Evolutionary conservation across 305 asterid genomes (phyloP), one percentile per base, ranked within the genome.

Genomic region (Fraxinus sp.): DNA sequence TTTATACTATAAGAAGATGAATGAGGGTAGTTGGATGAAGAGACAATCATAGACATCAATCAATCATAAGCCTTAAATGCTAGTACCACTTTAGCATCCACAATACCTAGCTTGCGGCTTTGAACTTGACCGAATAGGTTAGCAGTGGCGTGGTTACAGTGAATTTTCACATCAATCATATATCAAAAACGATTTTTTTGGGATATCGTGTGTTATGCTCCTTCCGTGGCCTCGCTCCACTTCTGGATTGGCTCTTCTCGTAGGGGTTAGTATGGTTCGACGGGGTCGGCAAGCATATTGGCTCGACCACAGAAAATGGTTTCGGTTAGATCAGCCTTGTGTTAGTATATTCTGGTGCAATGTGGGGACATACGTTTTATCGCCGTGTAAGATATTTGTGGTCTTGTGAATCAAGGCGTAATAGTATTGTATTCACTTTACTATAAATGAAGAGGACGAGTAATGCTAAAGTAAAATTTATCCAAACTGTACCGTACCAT

Each of bases 401-500:
- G 49, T 0, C 49, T 41, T 41, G 14, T 41, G 14, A 41, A 41
- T 10, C 49, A 39, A 39, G 46, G 13, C 2, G 13, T 39, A 39
- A 39, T 0, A 62, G 20, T 75, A 55, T 81, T 41, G 22, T 82
- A 75, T 76, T 79, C 30, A 26, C 20, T 22, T 80, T 8, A 68
- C 70, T 4, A 68, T 43, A 37, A 81, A 86, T 77, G 82, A 77
- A 80, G 86, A 49, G 80, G 70, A 28, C 24, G 79, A 75, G 80
- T 88, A 83, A 71, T 83, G 87, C 85, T 84, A 10, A 86, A 83
- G 89, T 85, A 68, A 66, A 28, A 8, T 10, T 24, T 4, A 70
- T 80, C 0, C 37, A 78, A 22, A 70, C 49, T 68, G 30, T 43
- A 39, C 0, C 7, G 24, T 26, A 10, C 30, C 37, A 6, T 59